Evolutionary conservation across 352 stramenopile species (phyloP), one percentile per base, ranked within the genome.

Genomic region (Halophytophthora polymorphica): DNA sequence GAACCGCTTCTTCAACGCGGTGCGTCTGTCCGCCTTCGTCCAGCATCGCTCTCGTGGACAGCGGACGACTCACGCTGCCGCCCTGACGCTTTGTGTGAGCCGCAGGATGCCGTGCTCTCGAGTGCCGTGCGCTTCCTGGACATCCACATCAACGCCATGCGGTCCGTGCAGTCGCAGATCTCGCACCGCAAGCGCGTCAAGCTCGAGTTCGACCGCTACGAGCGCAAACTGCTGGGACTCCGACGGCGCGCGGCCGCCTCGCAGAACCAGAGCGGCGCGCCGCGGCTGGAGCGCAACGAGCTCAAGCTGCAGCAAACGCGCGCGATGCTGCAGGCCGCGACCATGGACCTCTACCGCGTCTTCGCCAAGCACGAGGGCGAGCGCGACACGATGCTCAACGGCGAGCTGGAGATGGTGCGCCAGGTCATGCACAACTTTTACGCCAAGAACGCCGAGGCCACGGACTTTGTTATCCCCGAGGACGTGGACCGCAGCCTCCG

Each of bases 391-490:
- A 88, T 90, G 77, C 64, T 88, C 2, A 86, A 86, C 36, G 77
- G 72, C n/a, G 77, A 90, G 53, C 67, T 88, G 23, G 77, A 86
- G 53, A 86, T 88, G 80, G 80, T 88, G 57, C 74, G 77, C 23
- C 79, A 90, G 50, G 77, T 88, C 14, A 88, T 90, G 80, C 66
- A 88, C 52, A 77, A 70, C 33, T 90, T 90, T 55, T 88, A 90
- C 47, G 52, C 73, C 29, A 86, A 83, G 54, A 90, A 88, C 49
- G 72, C 77, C 2, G 72, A 86, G 11, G 79, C 73, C 11, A 90
- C 77, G 10, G 66, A 81, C 50, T 88, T 90, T 58, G 40, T 50
- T 35, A 88, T 90, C 58, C 52, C 60, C 22, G 66, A 83, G 3
- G 72, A 83, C 37, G 58, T 84, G 2, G 72, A 90, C 43, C 74